Conservation (phyloP, 2,329 filamentous ascomycete genomes). For the Verticillium isaacii region DNA sequence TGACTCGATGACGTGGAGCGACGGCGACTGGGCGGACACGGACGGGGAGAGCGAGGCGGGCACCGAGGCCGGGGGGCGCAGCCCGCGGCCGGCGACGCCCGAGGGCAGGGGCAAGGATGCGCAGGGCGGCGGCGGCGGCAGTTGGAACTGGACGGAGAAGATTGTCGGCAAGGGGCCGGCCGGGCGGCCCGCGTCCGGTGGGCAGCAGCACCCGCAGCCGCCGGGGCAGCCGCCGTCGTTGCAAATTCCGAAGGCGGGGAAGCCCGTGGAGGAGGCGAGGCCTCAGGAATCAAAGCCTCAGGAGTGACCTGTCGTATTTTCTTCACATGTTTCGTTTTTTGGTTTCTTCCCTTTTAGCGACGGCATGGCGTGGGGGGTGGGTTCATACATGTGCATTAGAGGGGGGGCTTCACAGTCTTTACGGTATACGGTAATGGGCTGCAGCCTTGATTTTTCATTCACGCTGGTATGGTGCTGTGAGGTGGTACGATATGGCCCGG, state of each 20-base stretch:
- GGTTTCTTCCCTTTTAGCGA: neutral
- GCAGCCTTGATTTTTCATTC: neutral
- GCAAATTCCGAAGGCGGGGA: neutral
- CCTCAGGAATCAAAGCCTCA: neutral
- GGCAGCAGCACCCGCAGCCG: neutral
- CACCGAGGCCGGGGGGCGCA: conserved; percentile 6
- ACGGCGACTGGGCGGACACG: conserved; percentile 57
- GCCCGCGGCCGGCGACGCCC: conserved; percentile 6
- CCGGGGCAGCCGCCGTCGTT: neutral
- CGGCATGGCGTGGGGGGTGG: neutral
- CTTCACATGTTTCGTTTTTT: neutral
- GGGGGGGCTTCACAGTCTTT: neutral
- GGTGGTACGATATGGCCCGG: too few relatives aligned
- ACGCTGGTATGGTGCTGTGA: too few relatives aligned
- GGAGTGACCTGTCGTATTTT: neutral
- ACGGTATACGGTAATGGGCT: neutral
- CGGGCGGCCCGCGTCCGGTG: neutral
- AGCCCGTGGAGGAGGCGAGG: neutral
- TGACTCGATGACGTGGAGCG: conserved; percentile 62
- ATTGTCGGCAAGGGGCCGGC: conserved; percentile 38
- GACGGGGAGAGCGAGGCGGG: conserved; percentile 36
- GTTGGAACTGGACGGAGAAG: conserved; percentile 52
- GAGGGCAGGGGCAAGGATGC: conserved; percentile 17
- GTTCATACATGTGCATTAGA: neutral
- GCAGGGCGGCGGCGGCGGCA: conserved; percentile 9